Conservation (phyloP, 208 protist species). For the Crithidia expoeki region DNA sequence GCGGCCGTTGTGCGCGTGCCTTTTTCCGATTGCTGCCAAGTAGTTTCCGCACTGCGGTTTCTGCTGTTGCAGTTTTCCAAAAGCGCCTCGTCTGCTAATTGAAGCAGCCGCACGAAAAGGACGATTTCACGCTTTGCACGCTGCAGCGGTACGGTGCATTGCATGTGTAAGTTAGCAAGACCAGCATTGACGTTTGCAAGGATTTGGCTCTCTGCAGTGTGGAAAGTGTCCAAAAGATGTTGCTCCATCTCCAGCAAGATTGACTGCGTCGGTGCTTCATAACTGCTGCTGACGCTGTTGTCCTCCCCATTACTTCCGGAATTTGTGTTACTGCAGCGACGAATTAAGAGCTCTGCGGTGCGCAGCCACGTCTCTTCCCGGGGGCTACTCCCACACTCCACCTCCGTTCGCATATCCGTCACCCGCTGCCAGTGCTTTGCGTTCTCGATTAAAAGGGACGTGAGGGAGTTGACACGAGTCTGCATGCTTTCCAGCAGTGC, state of each 20-base stretch:
- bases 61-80: too few species aligned
- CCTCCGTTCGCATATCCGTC: constrained; percentile 29
- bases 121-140: constrained; percentile 7
- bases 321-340: neutral
- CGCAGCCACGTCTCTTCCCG: constrained; percentile 18
- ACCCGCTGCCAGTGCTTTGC: constrained; percentile 52
- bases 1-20: constrained; percentile 13
- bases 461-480: constrained; percentile 42
- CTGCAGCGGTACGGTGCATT: constrained; percentile 4
- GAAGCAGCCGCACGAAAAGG: constrained; percentile 38
- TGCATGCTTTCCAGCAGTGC: constrained; percentile 29
- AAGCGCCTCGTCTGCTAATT: constrained; percentile 26
- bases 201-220: constrained; percentile 7
- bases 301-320: neutral
- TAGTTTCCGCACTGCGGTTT: too few species aligned
- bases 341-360: constrained; percentile 17
- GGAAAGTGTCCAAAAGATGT: constrained; percentile 18
- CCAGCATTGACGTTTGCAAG: constrained; percentile 14
- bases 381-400: constrained; percentile 1
- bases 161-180: constrained; percentile 11
- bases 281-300: neutral
- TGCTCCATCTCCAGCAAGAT: constrained; percentile 27
- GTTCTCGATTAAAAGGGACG: constrained; percentile 57
- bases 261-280: neutral
- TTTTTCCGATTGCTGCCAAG: too few species aligned